Conservation (phyloP, 208 protist genomes). For the Herpetomonas samuelpessoai region DNA sequence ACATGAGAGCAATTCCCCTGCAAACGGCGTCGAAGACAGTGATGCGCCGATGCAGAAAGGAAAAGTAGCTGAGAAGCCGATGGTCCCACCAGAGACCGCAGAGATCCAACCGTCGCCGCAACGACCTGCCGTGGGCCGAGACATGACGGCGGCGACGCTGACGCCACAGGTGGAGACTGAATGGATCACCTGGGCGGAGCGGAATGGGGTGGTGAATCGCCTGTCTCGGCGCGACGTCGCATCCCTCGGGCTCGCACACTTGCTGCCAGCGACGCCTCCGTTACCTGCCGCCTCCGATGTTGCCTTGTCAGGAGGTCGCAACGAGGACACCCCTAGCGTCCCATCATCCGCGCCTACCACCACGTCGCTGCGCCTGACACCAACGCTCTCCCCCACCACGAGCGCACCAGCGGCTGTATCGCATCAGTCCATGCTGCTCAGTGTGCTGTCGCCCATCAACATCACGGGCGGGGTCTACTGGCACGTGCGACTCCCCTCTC, state of each 20-base stretch:
- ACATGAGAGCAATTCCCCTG: too few relatives aligned
- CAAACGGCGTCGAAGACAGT: neutral
- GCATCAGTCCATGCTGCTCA: conserved; percentile 16
- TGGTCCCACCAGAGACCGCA: too few relatives aligned
- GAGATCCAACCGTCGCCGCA: too few relatives aligned
- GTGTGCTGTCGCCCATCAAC: conserved; percentile 39
- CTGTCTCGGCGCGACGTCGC: conserved; percentile 25
- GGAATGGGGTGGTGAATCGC: conserved; percentile 10
- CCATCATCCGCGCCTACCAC: neutral
- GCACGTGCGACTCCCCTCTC: conserved; percentile 44
- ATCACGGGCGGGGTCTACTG: conserved; percentile 53
- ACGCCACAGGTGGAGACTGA: neutral
- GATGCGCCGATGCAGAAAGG: neutral
- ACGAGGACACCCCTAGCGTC: neutral
- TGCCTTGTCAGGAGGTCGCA: neutral
- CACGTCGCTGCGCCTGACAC: conserved; percentile 3
- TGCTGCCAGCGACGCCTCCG: conserved; percentile 43
- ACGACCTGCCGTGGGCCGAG: too few relatives aligned
- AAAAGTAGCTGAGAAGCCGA: neutral
- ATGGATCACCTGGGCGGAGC: conserved; percentile 1
- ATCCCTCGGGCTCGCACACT: conserved; percentile 27
- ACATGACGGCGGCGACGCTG: too few relatives aligned
- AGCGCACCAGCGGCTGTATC: neutral
- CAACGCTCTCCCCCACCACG: neutral
- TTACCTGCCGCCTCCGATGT: neutral